A percentile compares a stretch with the other conserved stretches of the same genome.
These are phyloP conservation scores for Neofusicoccum umdonicola DNA, from an alignment of 2,329 filamentous ascomycete species.

Conservation along the genomic window DNA sequence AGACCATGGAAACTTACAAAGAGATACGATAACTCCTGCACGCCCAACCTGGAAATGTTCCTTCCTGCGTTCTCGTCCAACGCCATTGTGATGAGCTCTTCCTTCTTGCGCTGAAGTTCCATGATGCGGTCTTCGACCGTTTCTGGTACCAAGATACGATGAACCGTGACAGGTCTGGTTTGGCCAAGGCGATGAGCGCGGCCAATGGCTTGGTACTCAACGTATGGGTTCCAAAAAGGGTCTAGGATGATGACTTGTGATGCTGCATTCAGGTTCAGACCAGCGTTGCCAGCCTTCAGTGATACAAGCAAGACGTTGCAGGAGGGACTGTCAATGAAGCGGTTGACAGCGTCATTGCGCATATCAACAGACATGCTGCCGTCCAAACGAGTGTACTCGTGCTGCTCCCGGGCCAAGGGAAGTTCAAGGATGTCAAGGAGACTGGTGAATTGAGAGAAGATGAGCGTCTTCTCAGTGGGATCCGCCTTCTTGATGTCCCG, in stretches of 20 bases:
- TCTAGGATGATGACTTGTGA: conserved; percentile 87
- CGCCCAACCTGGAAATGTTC: conserved; percentile 64
- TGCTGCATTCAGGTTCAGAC: conserved; percentile 79
- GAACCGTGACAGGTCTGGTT: conserved; percentile 68
- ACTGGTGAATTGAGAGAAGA: conserved; percentile 80
- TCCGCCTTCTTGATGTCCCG: conserved; percentile 47
- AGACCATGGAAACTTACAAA: conserved; percentile 46
- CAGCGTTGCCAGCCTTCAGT: conserved; percentile 78
- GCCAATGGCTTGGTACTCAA: conserved; percentile 89
- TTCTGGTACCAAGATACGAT: conserved; percentile 70
- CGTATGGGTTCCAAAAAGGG: conserved; percentile 91
- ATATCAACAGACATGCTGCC: conserved; percentile 68
- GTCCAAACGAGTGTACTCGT: conserved; percentile 69
- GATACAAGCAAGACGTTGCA: conserved; percentile 73
- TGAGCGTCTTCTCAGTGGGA: conserved; percentile 69
- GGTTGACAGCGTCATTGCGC: conserved; percentile 65
- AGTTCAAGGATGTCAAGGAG: conserved; percentile 76
- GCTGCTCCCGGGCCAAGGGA: conserved; percentile 59
- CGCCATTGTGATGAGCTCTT: conserved; percentile 71
- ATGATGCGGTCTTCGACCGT: conserved; percentile 90
- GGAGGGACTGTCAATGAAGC: conserved; percentile 62
- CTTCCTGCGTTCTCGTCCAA: conserved; percentile 72
- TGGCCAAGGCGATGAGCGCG: conserved; percentile 88
- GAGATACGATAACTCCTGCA: conserved; percentile 67
- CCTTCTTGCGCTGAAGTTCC: conserved; percentile 74